Evolutionary conservation across 495 filamentous ascomycete species (phyloP), one percentile per base, ranked within the genome.

Genomic region (Hypoxylon intermedium): DNA sequence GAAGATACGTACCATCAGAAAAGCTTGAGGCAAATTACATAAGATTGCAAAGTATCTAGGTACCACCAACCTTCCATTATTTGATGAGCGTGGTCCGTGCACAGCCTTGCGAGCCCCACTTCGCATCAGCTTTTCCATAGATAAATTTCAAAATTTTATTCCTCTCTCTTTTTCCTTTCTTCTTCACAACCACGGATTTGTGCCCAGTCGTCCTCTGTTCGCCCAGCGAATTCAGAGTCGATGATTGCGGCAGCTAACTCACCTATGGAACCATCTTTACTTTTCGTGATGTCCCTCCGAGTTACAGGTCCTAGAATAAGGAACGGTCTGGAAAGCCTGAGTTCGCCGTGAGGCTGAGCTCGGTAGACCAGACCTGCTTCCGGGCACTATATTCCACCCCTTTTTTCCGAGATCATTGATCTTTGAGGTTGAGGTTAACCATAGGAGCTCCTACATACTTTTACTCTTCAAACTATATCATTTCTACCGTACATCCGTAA

Each of bases 221-320:
- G 69, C 75, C 71, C 61, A 73, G 71, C 70, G 74, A 73, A 77
- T 75, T 79, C 81, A 83, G 84, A 85, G 89, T 93, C 77, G 89
- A 89, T 79, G 79, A 76, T 82, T 88, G 86, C 53, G 79, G 81
- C 89, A 93, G 87, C 83, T 92, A 89, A 65, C 88, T 89, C 81
- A 81, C 75, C 69, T 74, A 91, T 82, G 91, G 91, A 93, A 90
- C 87, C 90, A 90, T 76, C 72, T 68, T 56, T 47, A 63, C 72
- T 60, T n/a, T 75, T 71, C 74, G 82, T 92, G 87, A 84, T 91
- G 88, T 88, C 83, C 87, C 87, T 92, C 91, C 88, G 81, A 87
- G 90, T 89, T 89, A 95, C 92, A 93, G 87, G 85, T 93, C 85
- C 88, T 68, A 95, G 87, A 96, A 71, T 69, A 83, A 94, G 79